These are phyloP conservation scores for Fusarium pseudonygamai DNA, from an alignment of 2,329 filamentous ascomycete species.

Conservation along the genomic window DNA sequence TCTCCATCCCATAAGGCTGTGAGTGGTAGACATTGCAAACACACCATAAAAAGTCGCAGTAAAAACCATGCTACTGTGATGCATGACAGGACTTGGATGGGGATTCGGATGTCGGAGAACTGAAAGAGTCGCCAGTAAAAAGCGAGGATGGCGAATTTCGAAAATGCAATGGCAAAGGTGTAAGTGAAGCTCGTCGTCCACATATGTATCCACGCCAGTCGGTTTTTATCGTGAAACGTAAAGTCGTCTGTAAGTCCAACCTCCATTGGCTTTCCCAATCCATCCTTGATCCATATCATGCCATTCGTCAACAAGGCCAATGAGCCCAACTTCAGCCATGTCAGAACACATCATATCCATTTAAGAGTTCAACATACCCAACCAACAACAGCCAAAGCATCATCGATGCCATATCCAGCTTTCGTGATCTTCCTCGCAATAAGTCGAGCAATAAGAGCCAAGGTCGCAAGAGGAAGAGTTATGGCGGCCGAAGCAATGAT, in stretches of 20 bases:
- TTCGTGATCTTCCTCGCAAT: conserved; percentile 36
- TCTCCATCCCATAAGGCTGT: conserved; percentile 46
- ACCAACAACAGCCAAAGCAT: conserved; percentile 33
- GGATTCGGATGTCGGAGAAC: conserved; percentile 41
- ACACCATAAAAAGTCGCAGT: conserved; percentile 44
- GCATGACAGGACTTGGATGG: conserved; percentile 42
- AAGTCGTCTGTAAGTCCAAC: conserved; percentile 21
- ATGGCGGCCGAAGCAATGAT: conserved; percentile 36
- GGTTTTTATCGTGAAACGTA: conserved; percentile 21
- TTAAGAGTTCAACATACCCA: conserved; percentile 21
- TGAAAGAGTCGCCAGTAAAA: conserved; percentile 47
- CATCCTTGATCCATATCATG: conserved; percentile 29
- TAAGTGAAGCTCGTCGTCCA: conserved; percentile 44
- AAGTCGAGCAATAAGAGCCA: conserved; percentile 29
- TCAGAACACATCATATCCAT: not conserved
- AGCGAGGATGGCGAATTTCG: conserved; percentile 43
- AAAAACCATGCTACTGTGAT: conserved; percentile 42
- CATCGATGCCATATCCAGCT: conserved; percentile 36
- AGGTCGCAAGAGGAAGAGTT: conserved; percentile 34
- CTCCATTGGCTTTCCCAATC: conserved; percentile 31
- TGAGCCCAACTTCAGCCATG: conserved; percentile 19
- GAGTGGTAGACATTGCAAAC: conserved; percentile 48
- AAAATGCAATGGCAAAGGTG: conserved; percentile 42
- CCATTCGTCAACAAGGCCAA: conserved; percentile 30
- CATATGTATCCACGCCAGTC: conserved; percentile 35